Base-by-base conservation (phyloP, 129 eudicot species). In the Smallanthus sonchifolius region DNA sequence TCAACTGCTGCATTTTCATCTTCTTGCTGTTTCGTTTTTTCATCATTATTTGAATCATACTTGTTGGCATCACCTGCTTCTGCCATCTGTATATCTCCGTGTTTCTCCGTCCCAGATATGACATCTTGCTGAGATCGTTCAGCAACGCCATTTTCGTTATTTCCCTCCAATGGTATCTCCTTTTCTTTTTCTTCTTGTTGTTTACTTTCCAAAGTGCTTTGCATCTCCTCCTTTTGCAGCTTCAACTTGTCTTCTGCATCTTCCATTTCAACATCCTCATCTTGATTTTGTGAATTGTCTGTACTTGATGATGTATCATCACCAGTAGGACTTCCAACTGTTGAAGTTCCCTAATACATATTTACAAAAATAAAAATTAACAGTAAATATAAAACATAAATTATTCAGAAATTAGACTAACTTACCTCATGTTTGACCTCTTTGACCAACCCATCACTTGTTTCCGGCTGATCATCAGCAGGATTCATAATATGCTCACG, bases 261-360 rank as follows among this genome's bases (percentile, higher is more conserved):
- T 75, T 84, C 91, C 81, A 84, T 44, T 52, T 82, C 86, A 40
- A 75, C 77, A 75, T 83, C 90, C 15, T 54, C 85, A 81, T 90
- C 90, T 66, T 60, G 76, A 42, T 86, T 87, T 51, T 82, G 87
- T 42, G 98, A 90, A 79, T 86, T 81, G 56, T 84, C 95, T 77
- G 86, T 75, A 78, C 87, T 86, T 36, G 92, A 84, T 59, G 92
- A 93, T 13, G 86, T 82, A 60, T 87, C 89, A 77, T 82, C 93
- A 37, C 88, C 96, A 16, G 78, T 70, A 19, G 86, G 95, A 81
- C 91, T 93, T 57, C 81, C 95, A 17, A 51, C 85, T 59, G 65
- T 85, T 47, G 87, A 83, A 65, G 80, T 64, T 47, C 86, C 96
- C 98, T 89, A 35, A 69, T 56, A 73, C 36, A 75, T 56, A 40